phyloP scores from a whole-genome alignment of 108 stramenopile genomes.

The Conticribra guillardii region DNA sequence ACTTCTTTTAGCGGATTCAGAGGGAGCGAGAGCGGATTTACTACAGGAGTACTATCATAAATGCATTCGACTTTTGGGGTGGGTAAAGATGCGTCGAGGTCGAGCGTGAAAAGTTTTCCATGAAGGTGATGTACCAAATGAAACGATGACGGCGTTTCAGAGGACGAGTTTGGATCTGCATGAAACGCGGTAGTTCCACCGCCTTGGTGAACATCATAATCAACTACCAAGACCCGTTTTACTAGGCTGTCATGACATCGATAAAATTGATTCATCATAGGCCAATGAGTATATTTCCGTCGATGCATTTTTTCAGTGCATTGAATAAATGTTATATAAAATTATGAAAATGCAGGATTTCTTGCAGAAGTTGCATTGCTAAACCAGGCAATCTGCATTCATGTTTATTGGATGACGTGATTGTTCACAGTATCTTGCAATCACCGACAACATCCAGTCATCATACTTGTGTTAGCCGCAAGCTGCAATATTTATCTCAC shows the following conservation, averaged over 20 bases:
- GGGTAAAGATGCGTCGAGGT: conserved; percentile 79
- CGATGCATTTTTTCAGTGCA: too few species aligned
- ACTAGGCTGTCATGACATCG: conserved; percentile 29
- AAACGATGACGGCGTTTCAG: background rate
- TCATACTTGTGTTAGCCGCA: too few species aligned
- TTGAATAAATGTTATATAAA: too few species aligned
- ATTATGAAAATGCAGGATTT: too few species aligned
- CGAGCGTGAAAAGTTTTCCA: conserved; percentile 61
- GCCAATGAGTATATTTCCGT: too few species aligned
- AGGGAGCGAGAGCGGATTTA: conserved; percentile 55
- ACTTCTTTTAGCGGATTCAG: conserved; percentile 48
- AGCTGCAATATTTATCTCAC: too few species aligned
- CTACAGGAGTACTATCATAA: conserved; percentile 67
- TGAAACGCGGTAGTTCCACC: conserved; percentile 48
- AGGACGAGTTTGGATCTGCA: background rate
- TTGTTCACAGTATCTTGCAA: too few species aligned
- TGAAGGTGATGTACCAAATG: conserved; percentile 8
- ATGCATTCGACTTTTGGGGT: conserved; percentile 62
- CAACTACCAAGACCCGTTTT: conserved; percentile 76
- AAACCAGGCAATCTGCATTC: too few species aligned
- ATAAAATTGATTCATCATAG: conserved; percentile 31
- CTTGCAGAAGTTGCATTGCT: too few species aligned
- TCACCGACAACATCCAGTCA: too few species aligned
- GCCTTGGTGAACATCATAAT: conserved; percentile 90
- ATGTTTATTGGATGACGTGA: too few species aligned